A percentile compares a stretch with the other conserved stretches of the same genome.
Evolutionary conservation across 108 stramenopile species (phyloP).

Genomic region (Cylindrotheca closterium): DNA sequence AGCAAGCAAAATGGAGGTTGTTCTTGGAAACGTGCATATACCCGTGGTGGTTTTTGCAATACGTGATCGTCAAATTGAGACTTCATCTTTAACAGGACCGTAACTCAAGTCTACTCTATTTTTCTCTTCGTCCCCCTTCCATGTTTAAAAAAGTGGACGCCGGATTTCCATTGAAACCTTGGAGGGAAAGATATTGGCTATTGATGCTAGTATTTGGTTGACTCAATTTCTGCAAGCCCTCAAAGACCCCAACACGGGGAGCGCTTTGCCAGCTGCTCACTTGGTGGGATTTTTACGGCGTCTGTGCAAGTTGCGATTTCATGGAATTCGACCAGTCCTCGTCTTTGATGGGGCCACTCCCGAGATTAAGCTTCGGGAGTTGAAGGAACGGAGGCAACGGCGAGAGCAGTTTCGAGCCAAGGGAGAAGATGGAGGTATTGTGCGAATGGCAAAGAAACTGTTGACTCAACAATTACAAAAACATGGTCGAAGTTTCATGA

Average conservation of each 20-base stretch:
- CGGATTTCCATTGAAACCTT: slow-evolving; percentile 96
- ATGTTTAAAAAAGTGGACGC: slow-evolving; percentile 49
- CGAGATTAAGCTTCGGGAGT: slow-evolving; percentile 84
- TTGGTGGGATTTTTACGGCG: slow-evolving; percentile 92
- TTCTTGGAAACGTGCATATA: neutral
- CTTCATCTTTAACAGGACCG: no score
- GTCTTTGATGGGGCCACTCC: slow-evolving; percentile 98
- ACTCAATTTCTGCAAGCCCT: slow-evolving; percentile 98
- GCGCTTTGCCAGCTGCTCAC: slow-evolving; percentile 87
- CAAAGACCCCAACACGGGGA: slow-evolving; percentile 87
- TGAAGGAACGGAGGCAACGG: slow-evolving; percentile 55
- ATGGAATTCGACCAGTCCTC: slow-evolving; percentile 94
- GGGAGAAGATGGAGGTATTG: slow-evolving; percentile 42
- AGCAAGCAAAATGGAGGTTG: neutral
- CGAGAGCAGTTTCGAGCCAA: slow-evolving; percentile 63
- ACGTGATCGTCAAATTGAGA: no score
- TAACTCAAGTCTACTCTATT: no score
- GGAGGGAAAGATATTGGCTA: slow-evolving; percentile 91
- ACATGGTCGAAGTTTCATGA: slow-evolving; percentile 7
- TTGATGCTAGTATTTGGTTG: slow-evolving; percentile 97
- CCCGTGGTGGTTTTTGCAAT: neutral
- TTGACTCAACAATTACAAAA: slow-evolving; percentile 63
- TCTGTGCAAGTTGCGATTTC: slow-evolving; percentile 90
- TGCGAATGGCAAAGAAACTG: slow-evolving; percentile 72
- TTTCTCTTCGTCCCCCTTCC: no score